Evolutionary conservation across 768 basidiomycete species (phyloP), one percentile per base, ranked within the genome.

Genomic region (Tulasnella sp.): DNA sequence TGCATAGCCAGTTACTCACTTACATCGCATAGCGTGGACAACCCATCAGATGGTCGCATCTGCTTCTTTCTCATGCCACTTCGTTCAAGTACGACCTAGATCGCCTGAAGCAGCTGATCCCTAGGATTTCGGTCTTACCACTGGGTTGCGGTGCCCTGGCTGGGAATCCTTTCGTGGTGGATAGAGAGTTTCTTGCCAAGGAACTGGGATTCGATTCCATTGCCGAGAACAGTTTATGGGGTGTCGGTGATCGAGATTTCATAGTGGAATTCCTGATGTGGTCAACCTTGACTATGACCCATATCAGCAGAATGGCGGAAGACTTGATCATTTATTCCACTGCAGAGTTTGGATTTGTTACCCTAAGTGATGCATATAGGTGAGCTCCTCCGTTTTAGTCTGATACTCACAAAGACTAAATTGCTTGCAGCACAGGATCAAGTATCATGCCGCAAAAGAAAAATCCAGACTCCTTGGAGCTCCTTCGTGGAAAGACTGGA

Each of bases 361-460:
- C 82, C n/a, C 66, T 98, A 61, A 91, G 86, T 60, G 95, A 99
- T 66, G 95, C 95, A 4, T 99, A 99, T 67, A 90, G 86, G 92
- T 89, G 48, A 47, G 73, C 62, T 37, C 27, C 4, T 19, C 28
- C 20, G 22, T 41, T 24, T 24, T n/a, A 12, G 16, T 2, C 19
- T 40, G 20, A 28, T 28, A 19, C 20, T 27, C 37, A 22, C n/a
- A n/a, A n/a, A n/a, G n/a, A 20, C 33, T 52, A 28, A 16, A 16
- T 43, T 37, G n/a, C n/a, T 25, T 34, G 7, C 57, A 96, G 91
- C 63, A 99, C 95, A 37, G 95, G 95, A 5, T 96, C 92, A 34
- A 96, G 92, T 58, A 96, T 99, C 63, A 99, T 99, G 95, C 95
- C 95, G 4, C 95, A 98, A 64, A 98, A 99, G 71, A 99, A 98